phyloP scores from a whole-genome alignment of 148 eudicot species.

The Dianthus caryophyllus region DNA sequence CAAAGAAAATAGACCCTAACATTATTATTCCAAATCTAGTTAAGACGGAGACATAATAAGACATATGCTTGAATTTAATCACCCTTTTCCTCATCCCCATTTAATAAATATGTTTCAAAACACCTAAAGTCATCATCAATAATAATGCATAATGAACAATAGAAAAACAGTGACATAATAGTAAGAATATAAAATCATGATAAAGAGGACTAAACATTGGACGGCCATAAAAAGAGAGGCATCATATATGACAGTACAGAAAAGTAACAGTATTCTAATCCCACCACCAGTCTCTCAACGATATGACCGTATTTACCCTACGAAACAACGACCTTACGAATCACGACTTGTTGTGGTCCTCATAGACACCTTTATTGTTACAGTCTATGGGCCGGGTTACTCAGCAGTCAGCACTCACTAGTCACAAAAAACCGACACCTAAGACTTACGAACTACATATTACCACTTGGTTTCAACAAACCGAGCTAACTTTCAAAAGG shows the following conservation, averaged over 20 bases:
- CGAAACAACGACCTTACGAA: neutral
- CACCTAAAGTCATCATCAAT: neutral
- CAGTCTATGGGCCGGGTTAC: neutral
- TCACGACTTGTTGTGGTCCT: neutral
- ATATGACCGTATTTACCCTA: neutral
- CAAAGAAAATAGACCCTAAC: no score
- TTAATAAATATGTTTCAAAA: no score
- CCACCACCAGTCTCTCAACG: slow-evolving; percentile 4
- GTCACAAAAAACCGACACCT: neutral
- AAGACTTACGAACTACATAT: neutral
- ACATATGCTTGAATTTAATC: no score
- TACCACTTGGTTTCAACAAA: neutral
- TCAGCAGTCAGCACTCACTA: neutral
- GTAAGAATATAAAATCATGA: neutral
- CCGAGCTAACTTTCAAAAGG: no score
- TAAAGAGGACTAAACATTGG: neutral
- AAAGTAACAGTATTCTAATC: neutral
- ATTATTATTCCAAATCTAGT: no score
- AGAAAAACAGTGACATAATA: neutral
- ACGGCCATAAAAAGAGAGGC: neutral
- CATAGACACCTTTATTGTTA: neutral
- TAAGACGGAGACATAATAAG: no score
- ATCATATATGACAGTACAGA: slow-evolving; percentile 1
- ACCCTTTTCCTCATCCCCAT: no score
- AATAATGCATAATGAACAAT: neutral